phyloP scores from a whole-genome alignment of 192 early-diverging fungal species.

The Mortierella hygrophila region DNA sequence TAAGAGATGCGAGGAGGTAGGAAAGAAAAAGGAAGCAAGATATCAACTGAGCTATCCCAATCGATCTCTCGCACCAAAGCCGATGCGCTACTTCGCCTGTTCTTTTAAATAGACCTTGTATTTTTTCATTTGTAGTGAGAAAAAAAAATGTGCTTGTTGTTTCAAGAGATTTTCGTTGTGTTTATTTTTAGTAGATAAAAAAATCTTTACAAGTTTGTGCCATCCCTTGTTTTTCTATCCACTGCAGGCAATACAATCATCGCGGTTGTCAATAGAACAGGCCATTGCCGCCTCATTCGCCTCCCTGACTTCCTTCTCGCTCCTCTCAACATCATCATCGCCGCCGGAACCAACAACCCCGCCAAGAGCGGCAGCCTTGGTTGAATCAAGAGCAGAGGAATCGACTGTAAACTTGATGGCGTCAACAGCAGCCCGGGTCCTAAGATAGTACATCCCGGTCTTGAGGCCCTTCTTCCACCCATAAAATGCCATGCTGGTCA shows the following conservation, averaged over 20 bases:
- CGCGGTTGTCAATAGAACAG: constrained; percentile 93
- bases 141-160: background rate
- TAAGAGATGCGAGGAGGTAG: too few relatives aligned
- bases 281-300: constrained; percentile 74
- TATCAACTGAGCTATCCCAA: too few relatives aligned
- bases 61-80: too few relatives aligned
- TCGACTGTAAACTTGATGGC: constrained; percentile 99
- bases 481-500: constrained; percentile 98
- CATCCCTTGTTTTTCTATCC: constrained; percentile 54
- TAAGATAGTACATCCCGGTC: constrained; percentile 99
- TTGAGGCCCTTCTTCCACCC: constrained; percentile 98
- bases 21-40: too few relatives aligned
- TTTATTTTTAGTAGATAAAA: background rate
- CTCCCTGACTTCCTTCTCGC: constrained; percentile 51
- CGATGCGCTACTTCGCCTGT: too few relatives aligned
- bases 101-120: too few relatives aligned
- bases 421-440: constrained; percentile 93
- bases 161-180: too few relatives aligned
- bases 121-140: background rate
- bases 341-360: background rate
- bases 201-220: background rate
- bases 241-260: constrained; percentile 92
- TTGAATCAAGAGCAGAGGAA: constrained; percentile 63
- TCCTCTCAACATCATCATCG: background rate
- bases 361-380: background rate